These are phyloP conservation scores for Aspergillus sclerotiicarbonarius DNA, from an alignment of 495 filamentous ascomycete species.

Conservation along the genomic window DNA sequence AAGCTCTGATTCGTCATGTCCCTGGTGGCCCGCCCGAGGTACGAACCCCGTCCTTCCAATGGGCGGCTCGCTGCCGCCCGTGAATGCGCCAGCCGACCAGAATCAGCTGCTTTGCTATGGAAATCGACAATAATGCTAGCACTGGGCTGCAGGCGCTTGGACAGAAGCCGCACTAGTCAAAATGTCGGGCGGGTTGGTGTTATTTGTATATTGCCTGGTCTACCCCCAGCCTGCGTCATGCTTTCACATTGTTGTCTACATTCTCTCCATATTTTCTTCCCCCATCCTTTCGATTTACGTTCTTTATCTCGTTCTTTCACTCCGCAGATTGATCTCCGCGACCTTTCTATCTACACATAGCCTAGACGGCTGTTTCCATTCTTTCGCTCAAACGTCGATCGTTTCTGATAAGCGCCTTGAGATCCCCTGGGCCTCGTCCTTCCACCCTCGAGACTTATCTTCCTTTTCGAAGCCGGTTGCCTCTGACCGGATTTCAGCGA, in stretches of 20 bases:
- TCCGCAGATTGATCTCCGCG: conserved; percentile 23
- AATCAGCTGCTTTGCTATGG: conserved; percentile 3
- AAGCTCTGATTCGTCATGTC: conserved; percentile 8
- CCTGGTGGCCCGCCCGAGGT: not conserved
- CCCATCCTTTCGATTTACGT: conserved; percentile 13
- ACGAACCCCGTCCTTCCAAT: conserved; percentile 4
- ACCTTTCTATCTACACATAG: conserved; percentile 9
- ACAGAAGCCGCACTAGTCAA: not conserved
- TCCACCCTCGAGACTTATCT: not conserved
- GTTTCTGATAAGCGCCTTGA: conserved; percentile 4
- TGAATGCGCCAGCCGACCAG: conserved; percentile 5
- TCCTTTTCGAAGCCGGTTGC: not conserved
- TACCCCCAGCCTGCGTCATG: conserved; percentile 9
- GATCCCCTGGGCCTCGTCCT: not conserved
- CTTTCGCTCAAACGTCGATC: conserved; percentile 12
- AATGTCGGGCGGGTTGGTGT: not conserved
- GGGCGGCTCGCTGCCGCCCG: not conserved
- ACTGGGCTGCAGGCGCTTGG: not conserved
- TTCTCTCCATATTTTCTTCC: conserved; percentile 18
- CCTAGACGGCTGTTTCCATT: conserved; percentile 26
- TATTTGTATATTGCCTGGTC: conserved; percentile 12
- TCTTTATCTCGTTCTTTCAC: conserved; percentile 16
- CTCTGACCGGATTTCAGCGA: not conserved
- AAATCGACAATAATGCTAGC: not conserved
- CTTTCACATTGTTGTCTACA: conserved; percentile 12